A percentile compares a stretch with the other conserved stretches of the same genome.
phyloP scores from a whole-genome alignment of 2,329 filamentous ascomycete species.

The Penicillium sp. region DNA sequence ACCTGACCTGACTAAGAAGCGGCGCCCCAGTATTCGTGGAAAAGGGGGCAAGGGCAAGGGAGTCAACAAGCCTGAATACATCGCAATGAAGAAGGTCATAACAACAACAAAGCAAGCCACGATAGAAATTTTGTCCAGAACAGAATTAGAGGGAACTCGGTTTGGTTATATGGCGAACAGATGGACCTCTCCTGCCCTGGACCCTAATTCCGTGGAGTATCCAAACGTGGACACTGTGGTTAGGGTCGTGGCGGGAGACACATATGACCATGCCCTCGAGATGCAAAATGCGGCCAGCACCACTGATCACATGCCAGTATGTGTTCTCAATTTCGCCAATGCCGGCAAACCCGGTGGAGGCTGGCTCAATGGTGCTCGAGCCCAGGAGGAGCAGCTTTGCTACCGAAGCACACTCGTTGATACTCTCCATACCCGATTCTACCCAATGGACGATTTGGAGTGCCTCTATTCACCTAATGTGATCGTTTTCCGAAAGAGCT shows the following conservation, averaged over 20 bases:
- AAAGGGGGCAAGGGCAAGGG: no score
- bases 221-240: conserved; percentile 43
- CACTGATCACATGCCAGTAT: conserved; percentile 43
- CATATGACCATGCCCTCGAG: conserved; percentile 56
- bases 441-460: conserved; percentile 53
- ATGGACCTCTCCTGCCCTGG: conserved; percentile 35
- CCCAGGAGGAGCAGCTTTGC: conserved; percentile 70
- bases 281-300: conserved; percentile 29
- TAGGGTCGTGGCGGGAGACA: conserved; percentile 58
- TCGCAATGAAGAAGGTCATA: background rate
- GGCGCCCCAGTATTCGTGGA: no score
- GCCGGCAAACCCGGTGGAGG: conserved; percentile 60
- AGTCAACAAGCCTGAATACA: background rate
- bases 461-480: conserved; percentile 63
- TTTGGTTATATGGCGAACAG: background rate
- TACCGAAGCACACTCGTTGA: conserved; percentile 55
- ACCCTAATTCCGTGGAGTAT: conserved; percentile 42
- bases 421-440: conserved; percentile 47
- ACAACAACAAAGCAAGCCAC: background rate
- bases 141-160: background rate
- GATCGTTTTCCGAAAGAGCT: conserved; percentile 57
- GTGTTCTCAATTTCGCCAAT: conserved; percentile 67
- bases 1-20: background rate
- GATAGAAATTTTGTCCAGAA: background rate
- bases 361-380: conserved; percentile 60